These are phyloP conservation scores for Petunia secreta DNA, from an alignment of 257 asterid genomes.

Conservation along the genomic window DNA sequence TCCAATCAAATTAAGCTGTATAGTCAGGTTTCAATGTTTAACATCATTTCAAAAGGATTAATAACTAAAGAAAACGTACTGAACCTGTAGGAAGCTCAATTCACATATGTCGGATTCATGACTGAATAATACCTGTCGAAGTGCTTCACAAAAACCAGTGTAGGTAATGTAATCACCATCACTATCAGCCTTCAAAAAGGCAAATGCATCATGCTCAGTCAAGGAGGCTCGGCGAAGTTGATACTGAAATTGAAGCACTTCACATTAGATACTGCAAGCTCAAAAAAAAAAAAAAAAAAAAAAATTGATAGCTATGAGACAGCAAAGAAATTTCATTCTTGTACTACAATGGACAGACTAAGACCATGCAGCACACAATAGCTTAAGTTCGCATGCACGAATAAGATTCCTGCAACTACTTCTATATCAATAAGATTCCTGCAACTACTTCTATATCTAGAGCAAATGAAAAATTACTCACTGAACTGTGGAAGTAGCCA, in stretches of 20 bases:
- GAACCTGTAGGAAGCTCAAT: not conserved
- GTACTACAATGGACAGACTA: not conserved
- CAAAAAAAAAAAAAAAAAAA: too few relatives aligned
- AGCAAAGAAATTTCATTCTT: not conserved
- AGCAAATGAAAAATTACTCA: too few relatives aligned
- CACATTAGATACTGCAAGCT: not conserved
- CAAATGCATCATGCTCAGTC: constrained; percentile 83
- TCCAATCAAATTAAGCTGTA: constrained; percentile 90
- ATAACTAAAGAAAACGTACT: not conserved
- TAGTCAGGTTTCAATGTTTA: constrained; percentile 19
- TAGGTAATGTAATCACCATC: constrained; percentile 77
- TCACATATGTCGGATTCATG: constrained; percentile 7
- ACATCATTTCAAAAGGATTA: not conserved
- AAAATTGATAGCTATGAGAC: not conserved
- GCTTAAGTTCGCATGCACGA: not conserved
- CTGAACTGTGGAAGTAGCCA: too few relatives aligned
- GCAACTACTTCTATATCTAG: too few relatives aligned
- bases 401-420: not conserved
- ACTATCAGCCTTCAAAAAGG: constrained; percentile 79
- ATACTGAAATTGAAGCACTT: constrained; percentile 56
- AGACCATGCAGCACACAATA: not conserved
- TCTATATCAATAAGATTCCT: too few relatives aligned
- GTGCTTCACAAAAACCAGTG: constrained; percentile 84
- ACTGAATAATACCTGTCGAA: constrained; percentile 61
- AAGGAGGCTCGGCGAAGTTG: constrained; percentile 84